phyloP scores from a whole-genome alignment of 2,329 filamentous ascomycete genomes.

The Arthroderma sp. region DNA sequence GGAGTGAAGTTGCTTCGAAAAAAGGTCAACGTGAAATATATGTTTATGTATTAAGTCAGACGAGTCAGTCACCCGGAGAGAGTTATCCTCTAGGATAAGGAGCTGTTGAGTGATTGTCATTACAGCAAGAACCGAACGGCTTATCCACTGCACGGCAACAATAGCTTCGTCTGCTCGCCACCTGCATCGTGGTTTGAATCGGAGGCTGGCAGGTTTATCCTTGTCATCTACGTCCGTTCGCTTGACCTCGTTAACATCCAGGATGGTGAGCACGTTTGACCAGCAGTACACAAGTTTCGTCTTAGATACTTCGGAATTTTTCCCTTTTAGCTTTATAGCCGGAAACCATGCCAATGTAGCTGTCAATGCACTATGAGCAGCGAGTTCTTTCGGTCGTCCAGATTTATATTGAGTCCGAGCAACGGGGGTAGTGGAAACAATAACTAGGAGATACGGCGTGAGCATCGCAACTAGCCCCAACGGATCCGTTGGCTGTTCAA shows the following conservation, averaged over 20 bases:
- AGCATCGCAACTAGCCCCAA: constrained; percentile 90
- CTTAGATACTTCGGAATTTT: constrained; percentile 54
- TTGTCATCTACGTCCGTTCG: constrained; percentile 48
- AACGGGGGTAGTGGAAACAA: constrained; percentile 91
- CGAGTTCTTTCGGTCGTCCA: constrained; percentile 77
- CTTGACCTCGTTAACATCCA: constrained; percentile 69
- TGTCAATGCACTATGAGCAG: constrained; percentile 79
- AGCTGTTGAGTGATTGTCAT: constrained; percentile 89
- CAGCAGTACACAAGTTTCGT: constrained; percentile 92
- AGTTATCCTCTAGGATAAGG: constrained; percentile 80
- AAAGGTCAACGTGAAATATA: constrained; percentile 82
- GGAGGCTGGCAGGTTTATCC: constrained; percentile 65
- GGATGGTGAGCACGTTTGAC: constrained; percentile 91
- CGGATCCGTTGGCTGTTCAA: constrained; percentile 73
- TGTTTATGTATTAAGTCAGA: constrained; percentile 87
- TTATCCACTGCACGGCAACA: constrained; percentile 93
- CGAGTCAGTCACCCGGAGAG: constrained; percentile 82
- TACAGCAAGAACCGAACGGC: constrained; percentile 78
- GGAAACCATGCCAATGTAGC: constrained; percentile 96
- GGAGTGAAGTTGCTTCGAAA: constrained; percentile 71
- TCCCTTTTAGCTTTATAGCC: constrained; percentile 76
- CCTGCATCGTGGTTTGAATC: constrained; percentile 69
- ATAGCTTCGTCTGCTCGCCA: constrained; percentile 95
- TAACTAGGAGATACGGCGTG: constrained; percentile 87
- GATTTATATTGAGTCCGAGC: constrained; percentile 96